Evolutionary conservation across 768 basidiomycete genomes (phyloP).

Genomic region (Trametes sanguinea): DNA sequence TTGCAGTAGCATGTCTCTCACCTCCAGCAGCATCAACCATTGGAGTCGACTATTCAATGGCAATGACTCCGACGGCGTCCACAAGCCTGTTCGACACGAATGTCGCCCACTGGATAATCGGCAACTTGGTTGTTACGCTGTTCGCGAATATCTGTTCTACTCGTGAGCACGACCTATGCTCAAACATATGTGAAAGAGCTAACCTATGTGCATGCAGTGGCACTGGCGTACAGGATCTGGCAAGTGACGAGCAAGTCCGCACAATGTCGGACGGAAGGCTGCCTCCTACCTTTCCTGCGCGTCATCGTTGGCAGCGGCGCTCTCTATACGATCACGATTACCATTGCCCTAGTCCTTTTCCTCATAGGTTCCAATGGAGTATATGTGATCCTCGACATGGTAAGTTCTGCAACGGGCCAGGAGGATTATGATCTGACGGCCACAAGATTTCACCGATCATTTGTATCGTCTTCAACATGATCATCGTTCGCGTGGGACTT

Average conservation of each 20-base stretch:
- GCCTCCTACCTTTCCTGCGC: constrained; percentile 12
- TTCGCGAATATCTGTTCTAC: constrained; percentile 9
- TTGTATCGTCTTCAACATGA: constrained; percentile 18
- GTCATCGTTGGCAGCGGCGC: constrained; percentile 17
- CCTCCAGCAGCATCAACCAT: constrained; percentile 2
- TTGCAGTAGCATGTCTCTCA: neutral
- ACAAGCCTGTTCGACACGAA: constrained; percentile 30
- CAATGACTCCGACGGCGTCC: constrained; percentile 16
- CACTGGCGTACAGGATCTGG: constrained; percentile 11
- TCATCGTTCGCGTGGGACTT: constrained; percentile 16
- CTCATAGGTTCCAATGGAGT: constrained; percentile 6
- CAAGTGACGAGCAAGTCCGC: constrained; percentile 10
- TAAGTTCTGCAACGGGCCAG: neutral
- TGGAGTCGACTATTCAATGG: constrained; percentile 19
- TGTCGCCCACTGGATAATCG: constrained; percentile 36
- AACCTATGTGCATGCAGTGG: neutral
- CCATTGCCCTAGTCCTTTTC: constrained; percentile 7
- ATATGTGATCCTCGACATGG: constrained; percentile 12
- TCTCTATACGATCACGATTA: constrained; percentile 7
- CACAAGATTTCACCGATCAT: constrained; percentile 12
- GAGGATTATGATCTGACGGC: neutral
- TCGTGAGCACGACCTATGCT: neutral
- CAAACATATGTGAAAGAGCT: no score
- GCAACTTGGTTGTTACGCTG: constrained; percentile 3
- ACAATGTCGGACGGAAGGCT: neutral